phyloP scores from a whole-genome alignment of 257 asterid species.

The Capsicum rhomboideum region DNA sequence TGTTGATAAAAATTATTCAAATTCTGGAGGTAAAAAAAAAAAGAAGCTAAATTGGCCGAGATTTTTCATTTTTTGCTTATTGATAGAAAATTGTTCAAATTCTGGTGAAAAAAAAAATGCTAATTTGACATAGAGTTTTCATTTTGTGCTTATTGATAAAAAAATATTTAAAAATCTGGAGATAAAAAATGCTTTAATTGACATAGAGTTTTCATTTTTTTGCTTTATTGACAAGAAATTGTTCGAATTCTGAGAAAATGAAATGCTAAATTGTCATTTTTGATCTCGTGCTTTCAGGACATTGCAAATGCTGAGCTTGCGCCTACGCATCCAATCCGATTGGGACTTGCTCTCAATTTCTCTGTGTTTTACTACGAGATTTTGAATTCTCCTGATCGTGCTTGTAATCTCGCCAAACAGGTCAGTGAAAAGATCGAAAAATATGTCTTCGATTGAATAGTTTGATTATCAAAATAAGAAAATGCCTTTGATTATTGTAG shows the following conservation, averaged over 20 bases:
- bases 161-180: no score
- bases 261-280: not conserved
- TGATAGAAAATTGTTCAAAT: not conserved
- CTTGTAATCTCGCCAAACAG: slow-evolving; percentile 85
- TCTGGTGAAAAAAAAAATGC: not conserved
- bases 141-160: no score
- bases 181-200: no score
- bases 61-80: not conserved
- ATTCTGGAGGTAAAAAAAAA: not conserved
- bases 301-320: slow-evolving; percentile 75
- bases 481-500: not conserved
- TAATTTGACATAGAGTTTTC: no score
- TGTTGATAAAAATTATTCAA: no score
- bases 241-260: not conserved
- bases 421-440: slow-evolving; percentile 22
- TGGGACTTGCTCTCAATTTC: slow-evolving; percentile 85
- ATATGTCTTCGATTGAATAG: no score
- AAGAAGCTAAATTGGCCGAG: no score
- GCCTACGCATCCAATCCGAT: slow-evolving; percentile 84
- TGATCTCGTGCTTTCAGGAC: slow-evolving; percentile 31
- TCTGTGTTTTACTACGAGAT: slow-evolving; percentile 85
- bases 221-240: no score
- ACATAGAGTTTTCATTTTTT: no score
- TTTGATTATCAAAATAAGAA: no score
- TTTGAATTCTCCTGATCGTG: slow-evolving; percentile 77